phyloP scores from a whole-genome alignment of 768 basidiomycete genomes.

The Favolaschia claudopus region DNA sequence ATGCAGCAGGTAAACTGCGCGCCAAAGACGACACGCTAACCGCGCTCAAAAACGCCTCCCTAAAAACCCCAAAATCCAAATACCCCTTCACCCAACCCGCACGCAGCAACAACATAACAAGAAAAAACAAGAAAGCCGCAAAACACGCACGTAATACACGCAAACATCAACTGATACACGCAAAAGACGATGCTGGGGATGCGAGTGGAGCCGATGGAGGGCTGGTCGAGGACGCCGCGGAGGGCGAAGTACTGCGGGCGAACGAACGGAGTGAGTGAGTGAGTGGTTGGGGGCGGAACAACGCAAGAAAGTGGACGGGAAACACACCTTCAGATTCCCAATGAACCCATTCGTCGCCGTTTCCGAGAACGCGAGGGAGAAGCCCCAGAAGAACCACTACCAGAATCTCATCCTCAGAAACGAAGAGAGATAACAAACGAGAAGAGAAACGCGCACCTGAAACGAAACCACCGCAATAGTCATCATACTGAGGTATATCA shows the following conservation, averaged over 20 bases:
- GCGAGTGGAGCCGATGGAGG: slow-evolving; percentile 73
- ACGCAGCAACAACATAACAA: not conserved
- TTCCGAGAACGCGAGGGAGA: slow-evolving; percentile 89
- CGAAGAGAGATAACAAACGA: not conserved
- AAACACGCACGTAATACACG: slow-evolving; percentile 77
- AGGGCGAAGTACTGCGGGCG: slow-evolving; percentile 80
- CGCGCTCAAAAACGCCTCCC: no score
- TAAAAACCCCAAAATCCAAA: no score
- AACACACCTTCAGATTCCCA: slow-evolving; percentile 69
- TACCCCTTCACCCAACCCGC: not conserved
- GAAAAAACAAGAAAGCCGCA: not conserved
- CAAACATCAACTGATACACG: slow-evolving; percentile 92
- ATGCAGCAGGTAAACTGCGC: no score
- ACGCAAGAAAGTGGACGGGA: not conserved
- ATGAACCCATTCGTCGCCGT: slow-evolving; percentile 78
- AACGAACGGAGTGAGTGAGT: not conserved
- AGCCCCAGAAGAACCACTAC: slow-evolving; percentile 99
- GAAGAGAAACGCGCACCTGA: slow-evolving; percentile 60
- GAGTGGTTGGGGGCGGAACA: not conserved
- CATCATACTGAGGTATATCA: slow-evolving; percentile 85
- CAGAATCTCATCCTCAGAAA: slow-evolving; percentile 13
- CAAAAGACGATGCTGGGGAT: slow-evolving; percentile 82
- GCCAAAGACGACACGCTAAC: no score
- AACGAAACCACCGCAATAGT: slow-evolving; percentile 83
- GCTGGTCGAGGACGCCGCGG: slow-evolving; percentile 76